Base-by-base conservation (phyloP, 139 green algal genomes). In the Volvox africanus region DNA sequence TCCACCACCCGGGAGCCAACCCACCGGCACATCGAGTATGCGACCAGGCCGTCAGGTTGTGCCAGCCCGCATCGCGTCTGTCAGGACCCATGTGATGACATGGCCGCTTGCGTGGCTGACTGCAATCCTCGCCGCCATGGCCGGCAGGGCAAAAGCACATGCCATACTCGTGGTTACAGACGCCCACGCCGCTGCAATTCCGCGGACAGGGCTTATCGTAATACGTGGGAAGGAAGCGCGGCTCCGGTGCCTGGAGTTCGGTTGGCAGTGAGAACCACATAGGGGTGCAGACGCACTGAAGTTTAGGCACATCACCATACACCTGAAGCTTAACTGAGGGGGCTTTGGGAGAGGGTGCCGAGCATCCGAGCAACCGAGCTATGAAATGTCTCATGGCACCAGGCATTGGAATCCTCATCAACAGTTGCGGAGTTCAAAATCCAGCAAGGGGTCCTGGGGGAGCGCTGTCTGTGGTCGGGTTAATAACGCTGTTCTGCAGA, bases 111-210 rank as follows among this genome's bases (percentile, higher is more conserved):
- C 91, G 50, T 11, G 91, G 87, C 67, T 69, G 26, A 3, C 21
- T 62, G 87, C 94, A 96, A 44, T 92, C 92, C 17, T 89, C 71
- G 0, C 94, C 94, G 3, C 86, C 91, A 84, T 89, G 94, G 22
- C 94, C 94, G 94, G 94, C 93, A 30, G 92, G 92, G 88, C 93
- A 95, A 44, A 91, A 80, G 61, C 93, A 95, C 0, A 87, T 14
- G 1, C 93, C 93, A 28, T 86, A 88, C 61, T 94, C 92, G 1
- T 85, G 77, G 32, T 94, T 85, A 83, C 93, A 95, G 1, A 88
- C 35, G 28, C 93, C 93, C 16, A 91, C 55, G n/a, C 77, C 61
- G 55, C 76, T 95, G 89, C 93, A 95, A 71, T 91, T 88, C 61
- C 50, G 36, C n/a, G 92, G 86, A 80, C 92, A 94, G n/a, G 62